Conservation (phyloP, 352 stramenopile species). For the Labyrinthula sp. region DNA sequence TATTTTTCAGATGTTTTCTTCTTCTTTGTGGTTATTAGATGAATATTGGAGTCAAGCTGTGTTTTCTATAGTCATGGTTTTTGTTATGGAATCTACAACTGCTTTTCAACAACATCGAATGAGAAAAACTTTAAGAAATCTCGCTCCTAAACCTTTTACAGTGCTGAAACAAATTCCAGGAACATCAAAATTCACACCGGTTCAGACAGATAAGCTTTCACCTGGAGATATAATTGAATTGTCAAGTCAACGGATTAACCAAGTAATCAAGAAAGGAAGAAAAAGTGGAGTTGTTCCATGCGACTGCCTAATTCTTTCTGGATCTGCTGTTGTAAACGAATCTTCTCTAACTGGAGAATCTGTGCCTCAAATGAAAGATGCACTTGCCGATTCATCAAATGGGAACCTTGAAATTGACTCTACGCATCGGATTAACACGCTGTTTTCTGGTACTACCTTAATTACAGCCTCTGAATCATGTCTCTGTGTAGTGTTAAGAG, state of each 20-base stretch:
- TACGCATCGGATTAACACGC: constrained; percentile 11
- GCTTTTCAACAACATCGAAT: constrained; percentile 79
- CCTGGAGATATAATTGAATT: constrained; percentile 57
- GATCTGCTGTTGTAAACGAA: constrained; percentile 90
- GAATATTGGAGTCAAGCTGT: constrained; percentile 97
- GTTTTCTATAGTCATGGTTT: constrained; percentile 86
- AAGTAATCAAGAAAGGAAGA: constrained; percentile 4
- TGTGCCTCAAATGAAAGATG: constrained; percentile 88
- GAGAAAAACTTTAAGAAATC: constrained; percentile 74
- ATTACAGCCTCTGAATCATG: constrained; percentile 44
- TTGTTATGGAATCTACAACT: constrained; percentile 92
- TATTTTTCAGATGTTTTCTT: constrained; percentile 61
- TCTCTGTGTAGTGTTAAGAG: constrained; percentile 80
- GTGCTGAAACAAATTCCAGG: constrained; percentile 19
- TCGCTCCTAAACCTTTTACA: constrained; percentile 45
- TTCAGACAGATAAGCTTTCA: constrained; percentile 53
- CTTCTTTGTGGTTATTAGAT: constrained; percentile 90
- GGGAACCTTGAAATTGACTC: constrained; percentile 33
- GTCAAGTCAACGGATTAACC: too few species aligned
- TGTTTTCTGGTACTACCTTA: constrained; percentile 25
- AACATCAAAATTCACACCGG: constrained; percentile 38
- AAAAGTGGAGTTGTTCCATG: constrained; percentile 62
- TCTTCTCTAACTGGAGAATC: constrained; percentile 91
- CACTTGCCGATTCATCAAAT: constrained; percentile 54
- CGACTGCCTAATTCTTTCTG: constrained; percentile 77